Percentiles rank a stretch among this genome's conserved stretches.
These are phyloP conservation scores for Metroxylon sagu DNA, from an alignment of 176 grass and related monocot species.

Conservation along the genomic window DNA sequence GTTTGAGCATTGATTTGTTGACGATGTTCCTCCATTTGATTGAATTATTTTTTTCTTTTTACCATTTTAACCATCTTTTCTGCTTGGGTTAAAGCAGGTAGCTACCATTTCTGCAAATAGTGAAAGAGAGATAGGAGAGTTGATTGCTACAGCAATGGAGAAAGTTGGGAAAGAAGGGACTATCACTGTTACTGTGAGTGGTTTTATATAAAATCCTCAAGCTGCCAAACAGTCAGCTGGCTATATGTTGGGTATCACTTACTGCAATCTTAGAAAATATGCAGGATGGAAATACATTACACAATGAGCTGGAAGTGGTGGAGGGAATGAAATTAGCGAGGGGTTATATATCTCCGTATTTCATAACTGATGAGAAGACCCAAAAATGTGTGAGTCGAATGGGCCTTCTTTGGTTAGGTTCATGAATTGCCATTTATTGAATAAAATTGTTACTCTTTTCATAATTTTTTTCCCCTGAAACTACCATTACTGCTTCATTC, in stretches of 20 bases:
- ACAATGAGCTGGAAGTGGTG: conserved; percentile 74
- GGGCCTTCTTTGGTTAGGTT: not conserved
- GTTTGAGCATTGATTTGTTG: too few species aligned
- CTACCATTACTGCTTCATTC: conserved; percentile 1
- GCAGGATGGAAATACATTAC: conserved; percentile 79
- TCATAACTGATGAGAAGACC: conserved; percentile 78
- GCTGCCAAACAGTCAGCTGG: too few species aligned
- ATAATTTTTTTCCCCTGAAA: not conserved
- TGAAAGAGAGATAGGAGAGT: conserved; percentile 90
- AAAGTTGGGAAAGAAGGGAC: conserved; percentile 91
- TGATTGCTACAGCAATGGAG: conserved; percentile 81
- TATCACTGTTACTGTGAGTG: conserved; percentile 80
- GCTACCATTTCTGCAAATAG: conserved; percentile 94
- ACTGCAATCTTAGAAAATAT: conserved; percentile 5
- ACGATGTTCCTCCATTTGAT: too few species aligned
- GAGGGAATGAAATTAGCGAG: conserved; percentile 93
- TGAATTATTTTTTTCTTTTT: not conserved
- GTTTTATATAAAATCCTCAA: not conserved
- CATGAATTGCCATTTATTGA: not conserved
- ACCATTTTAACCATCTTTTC: not conserved
- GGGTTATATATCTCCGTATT: conserved; percentile 96
- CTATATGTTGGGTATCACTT: not conserved
- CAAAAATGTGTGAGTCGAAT: conserved; percentile 85
- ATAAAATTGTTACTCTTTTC: not conserved
- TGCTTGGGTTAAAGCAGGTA: conserved; percentile 37